Evolutionary conservation across 2,329 filamentous ascomycete species (phyloP), one percentile per base, ranked within the genome.

Genomic region (Xylogone sp.): DNA sequence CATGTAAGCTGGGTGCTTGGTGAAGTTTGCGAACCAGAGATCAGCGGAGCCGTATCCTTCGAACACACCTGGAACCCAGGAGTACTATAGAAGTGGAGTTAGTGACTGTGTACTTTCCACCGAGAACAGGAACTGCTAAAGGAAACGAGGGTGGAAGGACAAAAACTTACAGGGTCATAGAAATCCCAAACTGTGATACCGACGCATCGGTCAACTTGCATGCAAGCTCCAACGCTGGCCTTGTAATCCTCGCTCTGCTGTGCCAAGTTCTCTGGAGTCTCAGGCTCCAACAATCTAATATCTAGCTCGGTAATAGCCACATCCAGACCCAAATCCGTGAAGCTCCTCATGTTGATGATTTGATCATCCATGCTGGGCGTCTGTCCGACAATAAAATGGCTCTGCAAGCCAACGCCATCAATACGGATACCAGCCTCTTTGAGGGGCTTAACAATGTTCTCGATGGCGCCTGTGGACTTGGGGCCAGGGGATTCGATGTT

Each of bases 301-400:
- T 86, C 82, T 20, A 85, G 69, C 68, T 86, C 82, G 1, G 82
- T 85, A 62, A 82, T 74, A 4, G 80, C 79, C 3, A 83, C 77
- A 53, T 86, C 81, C 3, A 82, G 66, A 4, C 73, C 74, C 1
- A 79, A 71, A 1, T 69, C 67, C 2, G 73, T 72, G 67, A 80
- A 84, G 48, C 73, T 69, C 42, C 68, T 61, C 55, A 82, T 75
- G 16, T 74, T 71, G 1, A 68, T 68, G 42, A 69, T 68, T 43
- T 78, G 70, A 12, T 69, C 66, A 31, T 69, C 66, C 56, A 75
- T 72, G 42, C 63, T 66, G 0, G 81, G 76, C 3, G 76, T 71
- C 27, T 64, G 59, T 59, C 78, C 77, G 7, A 77, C 75, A 51
- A 80, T 77, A 48, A 85, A 75, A 65, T 87, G 83, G 6, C 70